Evolutionary conservation across 2,329 filamentous ascomycete genomes (phyloP), one percentile per base, ranked within the genome.

Genomic region (Stagonosporopsis chrysanthemi): DNA sequence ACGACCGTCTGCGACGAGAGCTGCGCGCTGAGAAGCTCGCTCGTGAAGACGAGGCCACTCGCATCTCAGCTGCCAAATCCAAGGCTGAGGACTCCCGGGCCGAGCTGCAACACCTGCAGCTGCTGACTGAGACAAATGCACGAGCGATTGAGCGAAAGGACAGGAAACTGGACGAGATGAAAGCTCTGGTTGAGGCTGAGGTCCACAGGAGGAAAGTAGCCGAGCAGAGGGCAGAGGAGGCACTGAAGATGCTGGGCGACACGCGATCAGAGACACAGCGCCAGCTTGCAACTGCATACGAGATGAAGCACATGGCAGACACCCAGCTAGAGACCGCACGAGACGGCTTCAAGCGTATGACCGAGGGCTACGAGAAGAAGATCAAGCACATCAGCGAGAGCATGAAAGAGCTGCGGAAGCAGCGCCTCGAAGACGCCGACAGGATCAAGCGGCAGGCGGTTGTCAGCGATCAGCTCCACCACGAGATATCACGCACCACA

Each of bases 1-100:
- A 92, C 65, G 90, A 94, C 69, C 84, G 87, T 38, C 80, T 94
- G 42, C 90, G 90, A 67, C 84, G 90, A 49, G 90, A 94, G 62
- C 69, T 81, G 40, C 76, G 75, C 29, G 74, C 77, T 2, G 77
- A 80, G 58, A 71, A 75, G 48, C 67, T 78, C 17, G 76, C 76
- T 42, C 83, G 88, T 41, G 89, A 92, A 56, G 90, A 92, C 68
- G 83, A 88, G n/a, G 86, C 86, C 65, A 86, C 90, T 71, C 83
- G 85, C 4, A 84, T 88, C 11, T 86, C 85, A 60, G 81, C 90
- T 62, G 79, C 89, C 43, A 87, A 90, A 70, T 88, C 89, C 63
- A 90, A 88, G 75, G 88, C 91, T 79, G 88, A 90, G 57, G 83
- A 86, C 41, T 81, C 88, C 64, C 79, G 86, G 29, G 83, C 82